A percentile compares a stretch with the other conserved stretches of the same genome.
Conservation (phyloP, 148 eudicot genomes). For the Dianthus caryophyllus region DNA sequence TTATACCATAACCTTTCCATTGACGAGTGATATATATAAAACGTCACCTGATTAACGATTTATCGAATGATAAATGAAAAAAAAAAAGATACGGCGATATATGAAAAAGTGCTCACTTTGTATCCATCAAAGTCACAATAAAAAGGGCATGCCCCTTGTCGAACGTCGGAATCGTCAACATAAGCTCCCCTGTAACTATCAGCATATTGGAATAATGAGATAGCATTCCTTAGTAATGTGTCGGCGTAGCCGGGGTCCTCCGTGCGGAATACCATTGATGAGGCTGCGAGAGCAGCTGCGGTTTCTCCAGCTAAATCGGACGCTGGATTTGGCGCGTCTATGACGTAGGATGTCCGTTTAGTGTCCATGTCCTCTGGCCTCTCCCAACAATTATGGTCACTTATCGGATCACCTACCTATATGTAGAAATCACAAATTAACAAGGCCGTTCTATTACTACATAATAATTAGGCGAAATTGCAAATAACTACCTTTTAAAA, state of each 20-base stretch:
- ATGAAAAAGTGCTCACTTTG: constrained; percentile 37
- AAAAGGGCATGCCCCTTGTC: constrained; percentile 75
- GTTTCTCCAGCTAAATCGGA: constrained; percentile 96
- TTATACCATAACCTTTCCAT: too few species aligned
- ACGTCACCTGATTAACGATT: not conserved
- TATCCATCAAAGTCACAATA: constrained; percentile 96
- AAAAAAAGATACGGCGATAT: too few species aligned
- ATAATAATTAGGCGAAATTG: too few species aligned
- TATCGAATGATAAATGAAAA: not conserved
- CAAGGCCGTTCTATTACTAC: not conserved
- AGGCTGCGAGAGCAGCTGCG: constrained; percentile 88
- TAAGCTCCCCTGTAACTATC: constrained; percentile 80
- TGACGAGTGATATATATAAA: too few species aligned
- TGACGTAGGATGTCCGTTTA: constrained; percentile 58
- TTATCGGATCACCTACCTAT: constrained; percentile 83
- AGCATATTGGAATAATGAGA: constrained; percentile 52
- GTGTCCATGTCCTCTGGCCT: constrained; percentile 99
- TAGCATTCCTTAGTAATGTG: constrained; percentile 50
- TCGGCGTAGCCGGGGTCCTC: constrained; percentile 66
- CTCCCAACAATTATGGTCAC: constrained; percentile 92
- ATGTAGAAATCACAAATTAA: not conserved
- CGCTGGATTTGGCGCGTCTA: constrained; percentile 77
- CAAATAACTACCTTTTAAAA: too few species aligned
- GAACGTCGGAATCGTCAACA: constrained; percentile 62
- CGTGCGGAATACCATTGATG: constrained; percentile 77